Evolutionary conservation across 495 filamentous ascomycete species (phyloP).

Genomic region (Penicillium arizonense): DNA sequence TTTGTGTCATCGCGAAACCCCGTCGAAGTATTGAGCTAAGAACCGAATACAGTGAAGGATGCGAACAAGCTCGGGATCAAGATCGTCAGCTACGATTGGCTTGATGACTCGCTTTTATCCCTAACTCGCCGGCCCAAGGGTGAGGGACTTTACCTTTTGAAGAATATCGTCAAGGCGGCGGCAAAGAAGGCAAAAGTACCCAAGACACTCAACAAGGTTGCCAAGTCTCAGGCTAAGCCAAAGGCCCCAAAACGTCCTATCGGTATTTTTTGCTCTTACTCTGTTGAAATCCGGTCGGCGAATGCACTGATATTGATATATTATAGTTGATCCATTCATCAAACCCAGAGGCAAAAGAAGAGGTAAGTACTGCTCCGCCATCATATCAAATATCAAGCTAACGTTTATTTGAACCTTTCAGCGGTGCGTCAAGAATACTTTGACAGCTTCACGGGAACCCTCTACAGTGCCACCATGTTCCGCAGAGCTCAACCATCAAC

Average conservation of each 20-base stretch:
- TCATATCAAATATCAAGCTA: not conserved
- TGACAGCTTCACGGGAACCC: constrained; percentile 8
- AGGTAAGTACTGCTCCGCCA: not conserved
- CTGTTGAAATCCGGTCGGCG: not conserved
- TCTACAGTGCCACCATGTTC: constrained; percentile 19
- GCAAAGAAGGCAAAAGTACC: constrained; percentile 19
- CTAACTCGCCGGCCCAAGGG: constrained; percentile 26
- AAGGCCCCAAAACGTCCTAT: constrained; percentile 22
- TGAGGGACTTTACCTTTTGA: constrained; percentile 46
- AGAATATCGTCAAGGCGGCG: constrained; percentile 32
- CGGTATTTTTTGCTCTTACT: constrained; percentile 1
- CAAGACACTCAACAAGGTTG: not conserved
- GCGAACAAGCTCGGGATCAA: constrained; percentile 40
- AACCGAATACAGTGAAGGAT: constrained; percentile 34
- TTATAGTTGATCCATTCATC: constrained; percentile 3
- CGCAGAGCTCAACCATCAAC: constrained; percentile 6
- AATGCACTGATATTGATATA: not conserved
- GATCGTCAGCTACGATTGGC: constrained; percentile 63
- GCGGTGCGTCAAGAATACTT: constrained; percentile 26
- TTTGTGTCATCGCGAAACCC: constrained; percentile 23
- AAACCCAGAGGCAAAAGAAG: not conserved
- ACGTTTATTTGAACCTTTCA: constrained; percentile 1
- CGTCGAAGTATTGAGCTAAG: not conserved
- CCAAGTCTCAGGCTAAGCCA: constrained; percentile 9
- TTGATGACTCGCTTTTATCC: constrained; percentile 50